These are phyloP conservation scores for Euryodendron excelsum DNA, from an alignment of 148 eudicot species.

Conservation along the genomic window DNA sequence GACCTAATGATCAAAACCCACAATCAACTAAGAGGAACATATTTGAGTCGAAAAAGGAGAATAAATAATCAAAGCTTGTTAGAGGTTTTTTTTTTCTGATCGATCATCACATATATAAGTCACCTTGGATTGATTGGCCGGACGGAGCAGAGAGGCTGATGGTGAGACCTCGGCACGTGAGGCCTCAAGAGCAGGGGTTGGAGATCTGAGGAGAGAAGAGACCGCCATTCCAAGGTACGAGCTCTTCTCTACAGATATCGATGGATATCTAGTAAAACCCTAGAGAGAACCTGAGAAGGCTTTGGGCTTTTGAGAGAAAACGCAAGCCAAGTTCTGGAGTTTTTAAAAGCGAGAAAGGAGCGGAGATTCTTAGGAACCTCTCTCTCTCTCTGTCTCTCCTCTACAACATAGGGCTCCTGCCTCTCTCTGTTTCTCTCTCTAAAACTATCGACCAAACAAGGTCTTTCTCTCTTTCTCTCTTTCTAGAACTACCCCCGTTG, in stretches of 20 bases:
- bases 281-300: neutral
- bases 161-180: constrained; percentile 11
- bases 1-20: neutral
- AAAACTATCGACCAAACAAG: too few species aligned
- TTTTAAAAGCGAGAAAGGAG: constrained; percentile 3
- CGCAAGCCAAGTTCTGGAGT: too few species aligned
- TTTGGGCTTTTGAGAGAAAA: neutral
- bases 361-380: constrained; percentile 21
- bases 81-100: too few species aligned
- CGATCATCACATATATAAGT: neutral
- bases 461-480: too few species aligned
- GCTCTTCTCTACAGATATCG: neutral
- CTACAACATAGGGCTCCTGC: neutral
- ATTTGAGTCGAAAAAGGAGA: neutral
- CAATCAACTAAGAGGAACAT: neutral
- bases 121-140: constrained; percentile 45
- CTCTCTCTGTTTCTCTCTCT: too few species aligned
- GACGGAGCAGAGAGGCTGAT: constrained; percentile 15
- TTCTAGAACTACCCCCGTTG: too few species aligned
- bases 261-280: constrained; percentile 16
- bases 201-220: constrained; percentile 41
- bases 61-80: neutral
- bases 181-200: constrained; percentile 19
- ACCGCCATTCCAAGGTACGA: constrained; percentile 27
- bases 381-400: constrained; percentile 4